Percentiles rank a stretch among this genome's conserved stretches.
Evolutionary conservation across 1,284 basidiomycete genomes (phyloP).

Genomic region (Lentinus polychrous): DNA sequence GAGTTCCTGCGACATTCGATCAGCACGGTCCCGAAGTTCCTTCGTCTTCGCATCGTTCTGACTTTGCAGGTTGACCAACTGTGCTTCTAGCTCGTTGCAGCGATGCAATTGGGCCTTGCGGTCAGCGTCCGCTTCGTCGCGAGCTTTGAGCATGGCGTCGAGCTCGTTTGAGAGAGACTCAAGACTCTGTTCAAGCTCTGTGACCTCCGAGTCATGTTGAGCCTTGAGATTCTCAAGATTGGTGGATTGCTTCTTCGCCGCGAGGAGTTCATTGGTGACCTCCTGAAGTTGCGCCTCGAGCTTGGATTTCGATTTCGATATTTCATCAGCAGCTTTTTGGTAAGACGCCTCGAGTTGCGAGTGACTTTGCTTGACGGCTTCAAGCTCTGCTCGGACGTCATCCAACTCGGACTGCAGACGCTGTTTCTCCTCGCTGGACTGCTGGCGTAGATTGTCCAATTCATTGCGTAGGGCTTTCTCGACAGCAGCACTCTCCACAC

Average conservation of each 20-base stretch:
- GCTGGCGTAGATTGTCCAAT: slow-evolving; percentile 29
- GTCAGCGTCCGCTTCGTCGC: background rate
- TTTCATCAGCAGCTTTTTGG: slow-evolving; percentile 16
- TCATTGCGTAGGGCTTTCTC: slow-evolving; percentile 18
- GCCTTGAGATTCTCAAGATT: slow-evolving; percentile 16
- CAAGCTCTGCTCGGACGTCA: slow-evolving; percentile 27
- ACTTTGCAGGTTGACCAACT: background rate
- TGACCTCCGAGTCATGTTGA: slow-evolving; percentile 3
- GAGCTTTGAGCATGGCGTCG: background rate
- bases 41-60: slow-evolving; percentile 12
- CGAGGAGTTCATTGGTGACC: slow-evolving; percentile 16
- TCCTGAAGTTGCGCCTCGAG: slow-evolving; percentile 20
- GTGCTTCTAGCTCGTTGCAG: background rate
- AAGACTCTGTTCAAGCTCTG: slow-evolving; percentile 10
- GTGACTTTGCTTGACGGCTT: slow-evolving; percentile 26
- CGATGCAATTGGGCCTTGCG: background rate
- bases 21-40: background rate
- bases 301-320: slow-evolving; percentile 15
- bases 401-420: slow-evolving; percentile 30
- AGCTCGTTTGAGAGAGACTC: background rate
- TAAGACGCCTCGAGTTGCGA: slow-evolving; percentile 18
- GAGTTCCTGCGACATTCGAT: background rate
- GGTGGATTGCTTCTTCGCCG: slow-evolving; percentile 12
- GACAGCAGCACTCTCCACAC: slow-evolving; percentile 12
- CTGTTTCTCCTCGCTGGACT: slow-evolving; percentile 33